phyloP scores from a whole-genome alignment of 2,329 filamentous ascomycete genomes.

The Westerdykella aurantiaca region DNA sequence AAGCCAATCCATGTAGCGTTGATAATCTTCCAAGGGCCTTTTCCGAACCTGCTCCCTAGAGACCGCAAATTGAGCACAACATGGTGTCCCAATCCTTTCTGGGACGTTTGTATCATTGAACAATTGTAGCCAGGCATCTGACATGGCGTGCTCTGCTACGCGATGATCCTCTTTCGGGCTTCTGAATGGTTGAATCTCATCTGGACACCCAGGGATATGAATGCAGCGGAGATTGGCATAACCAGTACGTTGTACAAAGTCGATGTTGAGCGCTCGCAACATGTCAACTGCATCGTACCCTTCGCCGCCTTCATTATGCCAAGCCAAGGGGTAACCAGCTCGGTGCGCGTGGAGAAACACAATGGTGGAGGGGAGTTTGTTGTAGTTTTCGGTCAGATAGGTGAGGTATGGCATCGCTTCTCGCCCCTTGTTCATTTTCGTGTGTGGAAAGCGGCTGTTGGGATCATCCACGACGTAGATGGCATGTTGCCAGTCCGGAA shows the following conservation, averaged over 20 bases:
- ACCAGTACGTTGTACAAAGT: conserved; percentile 36
- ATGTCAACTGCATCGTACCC: conserved; percentile 3
- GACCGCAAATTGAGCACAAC: conserved; percentile 26
- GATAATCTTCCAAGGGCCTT: conserved; percentile 22
- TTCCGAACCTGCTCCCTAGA: conserved; percentile 18
- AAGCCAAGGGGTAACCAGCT: conserved; percentile 17
- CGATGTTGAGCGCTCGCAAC: conserved; percentile 28
- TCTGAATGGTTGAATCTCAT: conserved; percentile 34
- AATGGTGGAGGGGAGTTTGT: conserved; percentile 8
- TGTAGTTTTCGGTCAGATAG: conserved; percentile 12
- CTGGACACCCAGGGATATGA: conserved; percentile 36
- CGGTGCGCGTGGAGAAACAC: conserved; percentile 11
- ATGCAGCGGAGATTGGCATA: conserved; percentile 41
- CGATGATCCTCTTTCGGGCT: conserved; percentile 13
- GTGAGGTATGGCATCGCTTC: conserved; percentile 13
- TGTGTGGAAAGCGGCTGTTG: conserved; percentile 5
- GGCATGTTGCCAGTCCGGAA: conserved; percentile 7
- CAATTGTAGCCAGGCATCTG: conserved; percentile 14
- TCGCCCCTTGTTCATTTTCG: conserved; percentile 10
- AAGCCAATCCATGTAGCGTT: conserved; percentile 14
- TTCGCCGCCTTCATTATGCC: conserved; percentile 32
- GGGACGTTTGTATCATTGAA: conserved; percentile 11
- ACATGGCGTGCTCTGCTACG: conserved; percentile 11
- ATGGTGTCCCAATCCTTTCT: conserved; percentile 9
- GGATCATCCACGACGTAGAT: conserved; percentile 10